These are phyloP conservation scores for Xylaria castorea DNA, from an alignment of 495 filamentous ascomycete species.

Conservation along the genomic window DNA sequence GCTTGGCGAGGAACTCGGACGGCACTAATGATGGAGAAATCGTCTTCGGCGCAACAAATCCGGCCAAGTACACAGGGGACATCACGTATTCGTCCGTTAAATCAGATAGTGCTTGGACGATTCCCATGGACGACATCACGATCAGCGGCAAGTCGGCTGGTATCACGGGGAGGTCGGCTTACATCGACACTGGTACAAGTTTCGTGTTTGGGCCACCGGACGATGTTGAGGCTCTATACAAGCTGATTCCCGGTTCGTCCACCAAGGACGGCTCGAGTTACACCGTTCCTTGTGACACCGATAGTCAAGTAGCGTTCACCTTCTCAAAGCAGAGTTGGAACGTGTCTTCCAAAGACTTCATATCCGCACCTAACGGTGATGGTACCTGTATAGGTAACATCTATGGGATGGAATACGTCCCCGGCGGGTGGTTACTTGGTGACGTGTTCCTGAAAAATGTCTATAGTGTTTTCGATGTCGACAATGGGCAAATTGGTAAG, in stretches of 20 bases:
- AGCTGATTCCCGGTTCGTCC: slow-evolving; percentile 65
- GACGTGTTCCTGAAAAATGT: slow-evolving; percentile 90
- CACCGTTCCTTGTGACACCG: slow-evolving; percentile 73
- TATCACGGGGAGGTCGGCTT: slow-evolving; percentile 61
- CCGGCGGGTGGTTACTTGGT: slow-evolving; percentile 73
- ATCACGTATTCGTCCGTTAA: slow-evolving; percentile 66
- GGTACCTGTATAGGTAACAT: slow-evolving; percentile 71
- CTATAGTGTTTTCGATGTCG: slow-evolving; percentile 84
- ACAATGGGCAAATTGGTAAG: slow-evolving; percentile 60
- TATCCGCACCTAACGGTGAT: slow-evolving; percentile 53
- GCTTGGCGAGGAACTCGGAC: slow-evolving; percentile 68
- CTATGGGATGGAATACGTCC: slow-evolving; percentile 54
- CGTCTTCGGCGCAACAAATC: slow-evolving; percentile 75
- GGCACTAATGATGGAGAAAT: slow-evolving; percentile 73
- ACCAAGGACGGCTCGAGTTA: slow-evolving; percentile 61
- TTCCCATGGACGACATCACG: slow-evolving; percentile 67
- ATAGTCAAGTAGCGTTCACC: slow-evolving; percentile 44
- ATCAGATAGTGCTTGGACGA: slow-evolving; percentile 64
- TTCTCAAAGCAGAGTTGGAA: slow-evolving; percentile 63
- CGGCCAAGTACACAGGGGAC: slow-evolving; percentile 66
- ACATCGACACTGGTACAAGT: slow-evolving; percentile 84
- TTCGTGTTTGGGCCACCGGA: slow-evolving; percentile 70
- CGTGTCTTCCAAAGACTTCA: slow-evolving; percentile 72
- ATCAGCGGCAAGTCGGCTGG: slow-evolving; percentile 61
- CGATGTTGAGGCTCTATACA: slow-evolving; percentile 71